These are phyloP conservation scores for Oryza longistaminata DNA, from an alignment of 176 grass and related monocot genomes.

Conservation along the genomic window DNA sequence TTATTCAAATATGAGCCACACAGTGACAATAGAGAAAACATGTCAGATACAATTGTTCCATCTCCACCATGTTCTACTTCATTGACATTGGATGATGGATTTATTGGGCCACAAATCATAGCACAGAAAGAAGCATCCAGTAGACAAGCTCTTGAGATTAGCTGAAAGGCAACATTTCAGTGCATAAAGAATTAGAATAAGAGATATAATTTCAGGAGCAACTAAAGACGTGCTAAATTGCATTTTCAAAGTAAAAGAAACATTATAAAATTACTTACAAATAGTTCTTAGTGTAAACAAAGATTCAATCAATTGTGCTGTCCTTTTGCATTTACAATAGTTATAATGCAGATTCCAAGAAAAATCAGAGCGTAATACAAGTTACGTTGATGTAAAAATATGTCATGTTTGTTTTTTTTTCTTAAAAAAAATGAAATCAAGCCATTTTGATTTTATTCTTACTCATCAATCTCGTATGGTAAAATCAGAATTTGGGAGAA, in stretches of 20 bases:
- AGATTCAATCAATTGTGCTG: background rate
- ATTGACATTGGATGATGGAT: conserved; percentile 47
- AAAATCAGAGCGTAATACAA: background rate
- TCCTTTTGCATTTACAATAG: background rate
- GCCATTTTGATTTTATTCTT: background rate
- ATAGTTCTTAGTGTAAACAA: conserved; percentile 1
- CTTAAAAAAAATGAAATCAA: background rate
- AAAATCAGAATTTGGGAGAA: background rate
- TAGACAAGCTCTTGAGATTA: conserved; percentile 85
- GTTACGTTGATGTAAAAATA: conserved; percentile 6
- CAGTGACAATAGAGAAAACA: conserved; percentile 75
- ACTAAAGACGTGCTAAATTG: background rate
- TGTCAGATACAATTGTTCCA: conserved; percentile 76
- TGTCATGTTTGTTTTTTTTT: background rate
- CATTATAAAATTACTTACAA: background rate
- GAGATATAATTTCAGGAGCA: conserved; percentile 7
- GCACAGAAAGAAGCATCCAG: conserved; percentile 56
- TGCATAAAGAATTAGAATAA: conserved; percentile 27
- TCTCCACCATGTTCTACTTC: conserved; percentile 71
- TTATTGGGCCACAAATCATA: conserved; percentile 53
- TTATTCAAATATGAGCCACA: conserved; percentile 86
- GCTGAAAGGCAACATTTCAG: conserved; percentile 62
- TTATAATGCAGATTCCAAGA: background rate
- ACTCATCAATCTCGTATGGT: background rate
- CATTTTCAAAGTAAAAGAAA: conserved; percentile 30